Evolutionary conservation across 2,329 filamentous ascomycete species (phyloP).

Genomic region (Biscogniauxia mediterranea): DNA sequence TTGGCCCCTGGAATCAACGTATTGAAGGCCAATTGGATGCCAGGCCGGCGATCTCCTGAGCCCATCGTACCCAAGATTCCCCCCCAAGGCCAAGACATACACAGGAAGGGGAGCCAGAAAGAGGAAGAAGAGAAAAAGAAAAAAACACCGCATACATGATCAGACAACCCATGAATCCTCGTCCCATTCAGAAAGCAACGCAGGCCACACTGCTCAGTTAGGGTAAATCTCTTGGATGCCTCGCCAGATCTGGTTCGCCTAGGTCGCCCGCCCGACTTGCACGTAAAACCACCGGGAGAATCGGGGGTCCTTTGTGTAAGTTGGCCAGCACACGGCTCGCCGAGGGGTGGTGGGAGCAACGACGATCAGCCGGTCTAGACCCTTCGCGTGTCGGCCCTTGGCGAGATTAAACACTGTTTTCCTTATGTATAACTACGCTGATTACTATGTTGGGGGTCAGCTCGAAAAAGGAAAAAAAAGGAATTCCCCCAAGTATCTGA

Average conservation of each 20-base stretch:
- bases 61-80: neutral
- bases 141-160: neutral
- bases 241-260: constrained; percentile 7
- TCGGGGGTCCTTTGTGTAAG: neutral
- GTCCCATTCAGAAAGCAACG: neutral
- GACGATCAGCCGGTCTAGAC: neutral
- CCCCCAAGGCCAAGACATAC: neutral
- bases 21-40: neutral
- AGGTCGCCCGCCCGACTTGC: neutral
- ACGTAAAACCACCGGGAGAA: neutral
- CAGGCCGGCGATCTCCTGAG: neutral
- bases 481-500: too few species aligned
- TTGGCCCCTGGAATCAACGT: neutral
- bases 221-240: constrained; percentile 17
- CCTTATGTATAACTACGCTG: neutral
- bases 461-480: too few species aligned
- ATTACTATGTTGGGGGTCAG: too few species aligned
- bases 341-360: neutral
- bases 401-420: too few species aligned
- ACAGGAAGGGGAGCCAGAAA: neutral
- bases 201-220: constrained; percentile 5
- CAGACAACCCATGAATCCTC: neutral
- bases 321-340: neutral
- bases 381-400: too few species aligned
- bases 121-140: neutral